A percentile compares a stretch with the other conserved stretches of the same genome.
Evolutionary conservation across 306 rosid genomes (phyloP).

Genomic region (Acacia acuminata): DNA sequence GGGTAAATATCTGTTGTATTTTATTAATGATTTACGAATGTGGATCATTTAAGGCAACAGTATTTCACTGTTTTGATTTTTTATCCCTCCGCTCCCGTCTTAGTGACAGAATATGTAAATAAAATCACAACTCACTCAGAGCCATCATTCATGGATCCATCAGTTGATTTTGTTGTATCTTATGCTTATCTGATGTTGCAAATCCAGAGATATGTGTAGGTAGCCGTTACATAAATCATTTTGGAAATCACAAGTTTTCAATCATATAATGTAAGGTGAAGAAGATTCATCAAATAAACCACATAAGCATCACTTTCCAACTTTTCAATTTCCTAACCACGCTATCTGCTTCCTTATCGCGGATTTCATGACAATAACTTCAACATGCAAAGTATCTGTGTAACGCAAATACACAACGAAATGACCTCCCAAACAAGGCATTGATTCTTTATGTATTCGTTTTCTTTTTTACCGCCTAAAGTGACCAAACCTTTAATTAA

Average conservation of each 20-base stretch:
- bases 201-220: neutral
- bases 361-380: neutral
- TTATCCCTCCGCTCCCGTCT: no score
- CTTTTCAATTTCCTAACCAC: neutral
- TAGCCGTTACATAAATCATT: neutral
- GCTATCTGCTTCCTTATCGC: neutral
- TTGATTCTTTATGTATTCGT: neutral
- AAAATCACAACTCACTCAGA: no score
- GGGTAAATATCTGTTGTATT: no score
- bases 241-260: neutral
- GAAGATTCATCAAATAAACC: neutral
- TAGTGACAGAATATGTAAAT: no score
- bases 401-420: neutral
- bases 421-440: neutral
- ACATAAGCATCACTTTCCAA: neutral
- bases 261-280: neutral
- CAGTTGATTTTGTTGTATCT: neutral
- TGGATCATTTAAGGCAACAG: no score
- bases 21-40: no score
- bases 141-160: neutral
- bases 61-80: no score
- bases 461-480: neutral
- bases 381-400: neutral
- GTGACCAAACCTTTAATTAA: neutral
- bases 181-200: neutral